A percentile compares a stretch with the other conserved stretches of the same genome.
phyloP scores from a whole-genome alignment of 176 grass and related monocot genomes.

The sorghum (Sorghum bicolor) region DNA sequence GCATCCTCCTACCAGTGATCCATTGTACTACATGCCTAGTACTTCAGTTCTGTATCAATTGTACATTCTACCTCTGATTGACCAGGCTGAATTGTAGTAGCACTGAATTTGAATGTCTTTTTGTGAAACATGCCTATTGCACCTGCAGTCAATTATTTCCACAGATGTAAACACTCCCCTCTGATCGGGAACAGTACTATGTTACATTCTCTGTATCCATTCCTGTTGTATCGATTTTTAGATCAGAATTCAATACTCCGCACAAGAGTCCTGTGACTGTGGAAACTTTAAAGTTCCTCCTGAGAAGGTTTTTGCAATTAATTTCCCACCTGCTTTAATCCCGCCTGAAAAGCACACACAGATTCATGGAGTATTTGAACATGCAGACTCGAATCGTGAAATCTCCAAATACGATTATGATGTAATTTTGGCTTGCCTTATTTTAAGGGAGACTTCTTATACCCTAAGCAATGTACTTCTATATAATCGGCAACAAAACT shows the following conservation, averaged over 20 bases:
- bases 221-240: neutral
- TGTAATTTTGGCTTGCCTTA: neutral
- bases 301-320: neutral
- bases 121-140: no score
- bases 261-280: slow-evolving; percentile 23
- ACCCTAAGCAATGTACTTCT: neutral
- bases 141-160: neutral
- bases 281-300: neutral
- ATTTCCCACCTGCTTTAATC: slow-evolving; percentile 8
- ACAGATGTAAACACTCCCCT: neutral
- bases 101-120: neutral
- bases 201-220: slow-evolving; percentile 1
- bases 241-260: slow-evolving; percentile 3
- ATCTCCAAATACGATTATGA: neutral
- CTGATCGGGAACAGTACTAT: neutral
- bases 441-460: neutral
- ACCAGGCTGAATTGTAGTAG: neutral
- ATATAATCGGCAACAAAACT: neutral
- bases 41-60: neutral
- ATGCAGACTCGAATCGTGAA: neutral
- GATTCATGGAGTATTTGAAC: neutral
- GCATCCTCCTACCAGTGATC: neutral
- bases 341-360: neutral
- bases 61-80: neutral
- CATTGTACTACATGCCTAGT: neutral